Base-by-base conservation (phyloP, 2,329 filamentous ascomycete genomes). In the Colletotrichum tamarilloi region DNA sequence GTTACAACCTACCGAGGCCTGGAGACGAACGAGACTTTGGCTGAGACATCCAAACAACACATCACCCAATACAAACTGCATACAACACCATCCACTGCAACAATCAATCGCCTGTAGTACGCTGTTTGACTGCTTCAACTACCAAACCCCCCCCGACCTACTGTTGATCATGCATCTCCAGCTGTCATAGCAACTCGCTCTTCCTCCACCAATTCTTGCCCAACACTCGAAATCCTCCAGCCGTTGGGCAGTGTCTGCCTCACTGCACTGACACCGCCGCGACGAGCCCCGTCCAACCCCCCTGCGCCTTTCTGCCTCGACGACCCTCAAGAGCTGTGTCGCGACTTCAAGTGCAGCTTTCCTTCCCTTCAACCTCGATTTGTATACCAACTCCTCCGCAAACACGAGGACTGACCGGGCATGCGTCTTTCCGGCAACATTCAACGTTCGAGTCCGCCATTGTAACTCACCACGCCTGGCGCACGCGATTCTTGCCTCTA, bases 21-120 rank as follows among this genome's bases (percentile, higher is more conserved):
- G 60, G n/a, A 38, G 32, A 46, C 55, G 30, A 16, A 46, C 67
- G 69, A 72, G 53, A 72, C 57, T 68, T 38, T 56, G 58, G 68
- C 70, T 72, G 70, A 72, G 70, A 72, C 70, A 72, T 46, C 53
- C 66, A 64, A 62, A 58, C 66, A 72, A 63, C 60, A 63, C 42
- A 49, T 49, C 19, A n/a, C 42, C 42, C 42, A 64, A 53, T 58
- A 68, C 59, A 16, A 66, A 69, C 60, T 26, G 59, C 42, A 28
- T 24, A 68, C 49, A 28, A 58, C 63, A 62, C 38, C 68, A 42
- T 38, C n/a, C 64, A 53, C 22, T 9, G 35, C 42, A 42, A 62
- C 46, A 42, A n/a, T 19, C 42, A 19, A 32, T 22, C 19, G 19
- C 56, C 69, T 22, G 16, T 62, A 12, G 8, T 56, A 8, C 30